These are phyloP conservation scores for Alopecurus myosuroides DNA, from an alignment of 176 grass and related monocot genomes.

Conservation along the genomic window DNA sequence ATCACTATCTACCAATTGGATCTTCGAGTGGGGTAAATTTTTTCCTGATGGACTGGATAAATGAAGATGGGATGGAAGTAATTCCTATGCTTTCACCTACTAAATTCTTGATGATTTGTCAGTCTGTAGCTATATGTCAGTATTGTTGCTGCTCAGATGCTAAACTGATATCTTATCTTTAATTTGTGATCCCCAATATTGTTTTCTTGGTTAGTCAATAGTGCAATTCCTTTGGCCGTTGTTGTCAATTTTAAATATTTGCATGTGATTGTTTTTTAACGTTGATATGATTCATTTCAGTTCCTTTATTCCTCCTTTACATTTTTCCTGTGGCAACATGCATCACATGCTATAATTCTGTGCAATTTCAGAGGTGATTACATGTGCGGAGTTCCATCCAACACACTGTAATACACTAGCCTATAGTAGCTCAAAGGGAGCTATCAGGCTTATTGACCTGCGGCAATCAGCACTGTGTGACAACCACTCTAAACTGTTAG, in stretches of 20 bases:
- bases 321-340: conserved; percentile 10
- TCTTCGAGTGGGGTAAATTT: neutral
- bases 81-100: conserved; percentile 1
- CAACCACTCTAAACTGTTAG: conserved; percentile 79
- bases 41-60: neutral
- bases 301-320: neutral
- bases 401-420: conserved; percentile 82
- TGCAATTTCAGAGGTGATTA: conserved; percentile 92
- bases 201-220: conserved; percentile 2
- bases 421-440: conserved; percentile 95
- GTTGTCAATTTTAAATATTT: neutral
- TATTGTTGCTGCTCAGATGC: neutral
- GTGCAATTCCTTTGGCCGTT: conserved; percentile 13
- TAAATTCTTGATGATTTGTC: neutral
- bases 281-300: conserved; percentile 7
- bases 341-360: conserved; percentile 32
- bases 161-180: conserved; percentile 1
- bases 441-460: conserved; percentile 86
- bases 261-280: neutral
- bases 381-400: conserved; percentile 89
- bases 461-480: conserved; percentile 89
- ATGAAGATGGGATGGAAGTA: conserved; percentile 14
- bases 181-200: conserved; percentile 15
- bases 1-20: neutral
- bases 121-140: neutral